Evolutionary conservation across 1,284 basidiomycete species (phyloP).

Genomic region (Coniferiporia weirii): DNA sequence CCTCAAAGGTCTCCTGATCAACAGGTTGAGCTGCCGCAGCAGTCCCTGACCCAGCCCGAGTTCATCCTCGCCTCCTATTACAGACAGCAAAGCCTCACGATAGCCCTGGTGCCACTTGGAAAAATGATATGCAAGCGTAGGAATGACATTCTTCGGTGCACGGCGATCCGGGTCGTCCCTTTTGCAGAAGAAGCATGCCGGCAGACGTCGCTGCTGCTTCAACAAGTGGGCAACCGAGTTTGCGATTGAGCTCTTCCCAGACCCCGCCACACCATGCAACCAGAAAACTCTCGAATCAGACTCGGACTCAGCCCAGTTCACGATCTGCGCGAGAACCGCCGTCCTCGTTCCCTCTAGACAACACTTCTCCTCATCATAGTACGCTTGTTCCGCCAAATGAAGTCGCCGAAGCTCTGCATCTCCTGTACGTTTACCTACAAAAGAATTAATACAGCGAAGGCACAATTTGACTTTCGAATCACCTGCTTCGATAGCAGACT

Average conservation of each 20-base stretch:
- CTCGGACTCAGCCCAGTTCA: not conserved
- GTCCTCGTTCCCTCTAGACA: not conserved
- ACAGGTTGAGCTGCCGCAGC: not conserved
- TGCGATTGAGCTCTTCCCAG: constrained; percentile 10
- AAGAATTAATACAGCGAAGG: too few relatives aligned
- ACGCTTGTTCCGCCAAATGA: too few relatives aligned
- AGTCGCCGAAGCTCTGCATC: too few relatives aligned
- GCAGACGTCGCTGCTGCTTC: not conserved
- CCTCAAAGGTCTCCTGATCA: not conserved
- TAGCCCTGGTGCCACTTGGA: not conserved
- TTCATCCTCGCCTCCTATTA: not conserved
- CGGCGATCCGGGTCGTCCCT: not conserved
- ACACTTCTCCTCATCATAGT: too few relatives aligned
- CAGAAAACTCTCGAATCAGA: not conserved
- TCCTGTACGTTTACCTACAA: too few relatives aligned
- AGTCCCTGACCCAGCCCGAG: not conserved
- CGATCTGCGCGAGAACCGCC: not conserved
- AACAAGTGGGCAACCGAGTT: not conserved
- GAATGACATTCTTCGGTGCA: not conserved
- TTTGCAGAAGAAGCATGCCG: constrained; percentile 6
- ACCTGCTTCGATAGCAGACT: too few relatives aligned
- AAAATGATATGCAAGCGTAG: not conserved
- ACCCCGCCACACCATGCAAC: constrained; percentile 2
- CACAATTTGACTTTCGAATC: too few relatives aligned
- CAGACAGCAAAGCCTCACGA: not conserved